Evolutionary conservation across 345 rosid species (phyloP), one percentile per base, ranked within the genome.

Genomic region (Brassica napus): DNA sequence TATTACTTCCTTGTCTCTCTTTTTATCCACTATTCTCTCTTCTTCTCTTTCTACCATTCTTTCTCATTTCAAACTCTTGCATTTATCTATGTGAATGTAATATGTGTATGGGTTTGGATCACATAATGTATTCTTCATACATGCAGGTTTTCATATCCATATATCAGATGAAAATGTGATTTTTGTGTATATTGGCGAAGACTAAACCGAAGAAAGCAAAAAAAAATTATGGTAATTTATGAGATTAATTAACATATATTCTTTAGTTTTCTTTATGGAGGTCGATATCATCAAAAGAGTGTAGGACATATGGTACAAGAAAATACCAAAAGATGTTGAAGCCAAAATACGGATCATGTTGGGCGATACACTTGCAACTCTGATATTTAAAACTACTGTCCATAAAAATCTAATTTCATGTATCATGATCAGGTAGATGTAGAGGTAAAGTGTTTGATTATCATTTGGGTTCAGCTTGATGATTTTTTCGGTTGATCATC

Each of bases 1-100:
- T 75, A 74, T 75, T 75, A 80, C 72, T 80, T 30, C 76, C 32
- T 75, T 80, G 76, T 75, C 76, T 37, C 75, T 69, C 42, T 47
- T 69, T 64, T 54, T 74, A 69, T 47, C 24, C 72, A 63, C 67
- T 74, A 47, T 74, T 80, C 23, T 23, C 30, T 34, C 65, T 31
- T 34, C 57, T 31, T 69, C 32, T 68, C 35, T 42, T 18, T 68
- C 73, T 30, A 31, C 30, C 30, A 61, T 49, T 69, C n/a, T 42
- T 47, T 39, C 8, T 30, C 18, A 16, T 67, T 68, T 76, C 61
- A 76, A 26, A 26, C 3, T 34, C 24, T 70, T 55, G 42, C 49
- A 4, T 55, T 35, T 9, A 10, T 30, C 16, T 59, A 30, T 32
- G 26, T 30, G 44, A 68, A 18, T 59, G 3, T 76, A 8, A 26